A percentile compares a stretch with the other conserved stretches of the same genome.
Evolutionary conservation across 129 eudicot species (phyloP).

Genomic region (Glebionis coronaria): DNA sequence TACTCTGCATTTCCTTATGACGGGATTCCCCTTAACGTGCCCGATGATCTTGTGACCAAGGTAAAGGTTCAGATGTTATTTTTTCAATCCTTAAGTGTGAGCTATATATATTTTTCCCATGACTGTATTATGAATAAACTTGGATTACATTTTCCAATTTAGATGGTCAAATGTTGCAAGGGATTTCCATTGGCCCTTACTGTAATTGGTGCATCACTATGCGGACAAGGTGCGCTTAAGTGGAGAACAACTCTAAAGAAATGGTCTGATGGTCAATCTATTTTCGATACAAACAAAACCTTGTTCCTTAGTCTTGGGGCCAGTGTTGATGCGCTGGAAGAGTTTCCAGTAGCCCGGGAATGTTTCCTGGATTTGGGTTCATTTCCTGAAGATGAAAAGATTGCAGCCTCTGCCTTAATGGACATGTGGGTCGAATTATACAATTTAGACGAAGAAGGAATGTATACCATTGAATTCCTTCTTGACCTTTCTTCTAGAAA

Average conservation of each 20-base stretch:
- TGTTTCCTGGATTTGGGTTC: conserved; percentile 40
- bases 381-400: conserved; percentile 45
- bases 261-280: conserved; percentile 42
- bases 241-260: conserved; percentile 38
- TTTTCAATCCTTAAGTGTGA: neutral
- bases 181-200: conserved; percentile 60
- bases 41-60: conserved; percentile 38
- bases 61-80: conserved; percentile 18
- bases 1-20: conserved; percentile 33
- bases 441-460: conserved; percentile 36
- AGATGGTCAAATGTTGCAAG: conserved; percentile 51
- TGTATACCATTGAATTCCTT: conserved; percentile 31
- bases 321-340: conserved; percentile 36
- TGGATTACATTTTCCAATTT: conserved; percentile 1
- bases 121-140: neutral
- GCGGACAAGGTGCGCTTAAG: conserved; percentile 26
- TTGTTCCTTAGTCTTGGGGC: conserved; percentile 31
- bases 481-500: conserved; percentile 31
- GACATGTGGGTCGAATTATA: conserved; percentile 43
- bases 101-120: neutral
- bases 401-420: conserved; percentile 33
- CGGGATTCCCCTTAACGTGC: conserved; percentile 19
- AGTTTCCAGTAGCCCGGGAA: conserved; percentile 19
- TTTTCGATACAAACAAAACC: conserved; percentile 32
- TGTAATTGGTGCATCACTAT: conserved; percentile 45